phyloP scores from a whole-genome alignment of 2,329 filamentous ascomycete species.

The Davidsoniella eucalypti region DNA sequence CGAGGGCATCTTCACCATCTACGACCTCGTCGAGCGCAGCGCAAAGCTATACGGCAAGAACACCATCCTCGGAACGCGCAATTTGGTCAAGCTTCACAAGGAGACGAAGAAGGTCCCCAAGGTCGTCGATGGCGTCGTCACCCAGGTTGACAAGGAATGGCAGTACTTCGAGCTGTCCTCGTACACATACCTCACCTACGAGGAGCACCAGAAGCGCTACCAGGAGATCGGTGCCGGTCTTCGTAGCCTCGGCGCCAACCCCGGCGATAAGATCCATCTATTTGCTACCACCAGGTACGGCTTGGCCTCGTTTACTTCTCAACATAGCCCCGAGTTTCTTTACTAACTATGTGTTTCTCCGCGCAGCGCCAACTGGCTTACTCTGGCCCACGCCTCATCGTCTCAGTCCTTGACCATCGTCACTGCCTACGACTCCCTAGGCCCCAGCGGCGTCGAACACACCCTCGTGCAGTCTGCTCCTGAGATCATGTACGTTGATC shows the following conservation, averaged over 20 bases:
- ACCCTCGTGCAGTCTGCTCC: conserved; percentile 69
- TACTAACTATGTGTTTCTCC: conserved; percentile 13
- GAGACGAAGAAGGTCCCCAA: conserved; percentile 87
- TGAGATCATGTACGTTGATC: conserved; percentile 73
- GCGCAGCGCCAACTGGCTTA: conserved; percentile 62
- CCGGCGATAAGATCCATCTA: conserved; percentile 56
- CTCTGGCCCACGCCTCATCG: conserved; percentile 56
- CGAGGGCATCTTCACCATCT: conserved; percentile 58
- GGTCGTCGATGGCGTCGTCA: conserved; percentile 63
- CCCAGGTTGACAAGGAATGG: conserved; percentile 81
- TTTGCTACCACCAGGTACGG: conserved; percentile 66
- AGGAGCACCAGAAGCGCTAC: conserved; percentile 57
- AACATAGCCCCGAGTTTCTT: background rate
- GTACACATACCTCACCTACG: conserved; percentile 63
- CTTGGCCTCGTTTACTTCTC: conserved; percentile 1
- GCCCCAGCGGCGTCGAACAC: conserved; percentile 68
- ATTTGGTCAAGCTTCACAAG: conserved; percentile 58
- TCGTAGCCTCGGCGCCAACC: conserved; percentile 53
- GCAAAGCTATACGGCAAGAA: conserved; percentile 46
- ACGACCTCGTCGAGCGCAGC: conserved; percentile 58
- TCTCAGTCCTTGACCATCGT: conserved; percentile 86
- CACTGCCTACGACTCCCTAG: conserved; percentile 87
- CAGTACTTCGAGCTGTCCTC: conserved; percentile 69
- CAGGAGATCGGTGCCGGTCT: conserved; percentile 57
- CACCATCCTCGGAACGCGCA: conserved; percentile 52